Base-by-base conservation (phyloP, 2,329 filamentous ascomycete genomes). In the Phaeosphaeriaceae sp. region DNA sequence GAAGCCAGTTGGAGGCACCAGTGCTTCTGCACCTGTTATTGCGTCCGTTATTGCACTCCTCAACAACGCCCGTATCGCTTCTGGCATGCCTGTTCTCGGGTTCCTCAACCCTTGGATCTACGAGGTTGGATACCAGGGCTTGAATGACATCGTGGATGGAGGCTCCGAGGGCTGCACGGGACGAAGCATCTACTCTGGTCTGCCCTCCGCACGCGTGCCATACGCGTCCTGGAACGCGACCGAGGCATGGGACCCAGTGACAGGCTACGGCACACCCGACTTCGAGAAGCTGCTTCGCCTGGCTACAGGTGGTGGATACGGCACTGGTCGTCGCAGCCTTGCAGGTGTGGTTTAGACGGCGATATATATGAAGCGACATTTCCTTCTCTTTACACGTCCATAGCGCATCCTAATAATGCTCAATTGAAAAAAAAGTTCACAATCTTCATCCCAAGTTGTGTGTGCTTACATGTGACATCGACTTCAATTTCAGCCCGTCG, bases 221-320 rank as follows among this genome's bases (percentile, higher is more conserved):
- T 76, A 79, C 65, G 83, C 83, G 1, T 78, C 79, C 41, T 85
- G 82, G 82, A 83, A 83, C 69, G 82, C 83, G 21, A 83, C 80
- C 0, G 60, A 69, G 27, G 82, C 81, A 1, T 84, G 82, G 82
- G 82, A 84, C 67, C 81, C 82, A 1, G 81, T 79, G 5, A 84
- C 82, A 15, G 82, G 82, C 0, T 69, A 75, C 33, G 76, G 76
- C 6, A 78, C 76, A 25, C 76, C 76, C 0, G 69, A 77, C 48
- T 76, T 78, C 53, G 65, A 65, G 48, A 68, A 73, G 61, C 61
- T 79, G 48, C 62, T 77, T 27, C 60, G 69, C 56, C 58, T 77
- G 19, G 60, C 60, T n/a, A 54, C 63, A 21, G 54, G 54, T 15
- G 60, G 64, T 24, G 57, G 59, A 3, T 66, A 72, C 24, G 57